These are phyloP conservation scores for Podospora didyma DNA, from an alignment of 495 filamentous ascomycete genomes.

Conservation along the genomic window DNA sequence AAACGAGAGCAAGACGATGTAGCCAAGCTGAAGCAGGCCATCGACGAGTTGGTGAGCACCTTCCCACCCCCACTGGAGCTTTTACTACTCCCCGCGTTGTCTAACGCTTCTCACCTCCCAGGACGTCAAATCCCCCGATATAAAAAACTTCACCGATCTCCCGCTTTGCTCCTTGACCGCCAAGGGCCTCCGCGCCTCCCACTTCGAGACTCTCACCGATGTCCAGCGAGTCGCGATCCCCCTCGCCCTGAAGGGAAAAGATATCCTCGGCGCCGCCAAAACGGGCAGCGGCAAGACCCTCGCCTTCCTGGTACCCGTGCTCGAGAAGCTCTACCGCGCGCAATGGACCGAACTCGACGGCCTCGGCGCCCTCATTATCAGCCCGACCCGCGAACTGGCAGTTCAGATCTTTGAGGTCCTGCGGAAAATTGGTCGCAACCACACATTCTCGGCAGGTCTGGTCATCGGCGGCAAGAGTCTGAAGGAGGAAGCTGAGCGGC, in stretches of 20 bases:
- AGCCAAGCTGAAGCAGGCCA: slow-evolving; percentile 46
- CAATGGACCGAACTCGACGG: slow-evolving; percentile 91
- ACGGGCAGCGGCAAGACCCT: slow-evolving; percentile 96
- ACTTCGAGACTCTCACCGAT: slow-evolving; percentile 87
- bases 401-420: slow-evolving; percentile 97
- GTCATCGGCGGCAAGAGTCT: slow-evolving; percentile 94
- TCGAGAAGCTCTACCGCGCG: slow-evolving; percentile 90
- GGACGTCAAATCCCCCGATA: slow-evolving; percentile 45
- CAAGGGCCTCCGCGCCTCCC: slow-evolving; percentile 74
- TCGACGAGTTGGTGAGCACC: slow-evolving; percentile 35
- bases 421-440: slow-evolving; percentile 82
- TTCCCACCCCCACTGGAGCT: background rate
- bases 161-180: slow-evolving; percentile 84
- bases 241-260: slow-evolving; percentile 76
- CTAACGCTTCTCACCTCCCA: background rate
- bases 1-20: slow-evolving; percentile 53
- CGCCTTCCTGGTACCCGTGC: slow-evolving; percentile 84
- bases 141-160: slow-evolving; percentile 68
- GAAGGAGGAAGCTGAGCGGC: slow-evolving; percentile 78
- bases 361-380: slow-evolving; percentile 86
- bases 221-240: slow-evolving; percentile 87
- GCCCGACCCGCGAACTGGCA: slow-evolving; percentile 90
- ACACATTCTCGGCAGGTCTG: slow-evolving; percentile 87
- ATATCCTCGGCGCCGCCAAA: slow-evolving; percentile 93
- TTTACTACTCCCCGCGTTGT: too few relatives aligned